Conservation (phyloP, 1,139 yeast species). For the Kodamaea sp. region DNA sequence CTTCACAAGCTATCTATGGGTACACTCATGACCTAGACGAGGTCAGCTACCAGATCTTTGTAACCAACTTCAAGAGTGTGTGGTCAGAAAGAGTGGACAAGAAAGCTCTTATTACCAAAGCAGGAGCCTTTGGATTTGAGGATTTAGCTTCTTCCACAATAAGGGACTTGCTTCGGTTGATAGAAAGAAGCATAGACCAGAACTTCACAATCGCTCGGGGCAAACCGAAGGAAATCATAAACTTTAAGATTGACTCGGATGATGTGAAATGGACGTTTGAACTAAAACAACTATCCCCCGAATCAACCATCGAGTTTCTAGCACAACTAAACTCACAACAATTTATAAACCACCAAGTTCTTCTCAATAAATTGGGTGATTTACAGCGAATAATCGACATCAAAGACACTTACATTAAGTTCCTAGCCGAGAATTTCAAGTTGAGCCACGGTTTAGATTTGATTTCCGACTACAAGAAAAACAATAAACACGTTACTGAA, state of each 20-base stretch:
- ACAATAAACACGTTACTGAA: conserved; percentile 16
- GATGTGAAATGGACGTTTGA: conserved; percentile 27
- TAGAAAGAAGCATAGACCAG: background rate
- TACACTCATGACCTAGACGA: background rate
- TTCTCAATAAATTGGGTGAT: conserved; percentile 20
- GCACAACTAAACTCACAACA: conserved; percentile 25
- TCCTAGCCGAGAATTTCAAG: conserved; percentile 38
- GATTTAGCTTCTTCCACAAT: conserved; percentile 15
- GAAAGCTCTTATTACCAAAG: conserved; percentile 18
- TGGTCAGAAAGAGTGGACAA: conserved; percentile 28
- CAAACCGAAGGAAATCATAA: background rate
- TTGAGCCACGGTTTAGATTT: conserved; percentile 39
- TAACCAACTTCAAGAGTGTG: conserved; percentile 29
- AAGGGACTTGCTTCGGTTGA: conserved; percentile 2
- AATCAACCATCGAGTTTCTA: conserved; percentile 18
- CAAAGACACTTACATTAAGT: conserved; percentile 38
- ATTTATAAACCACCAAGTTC: conserved; percentile 24
- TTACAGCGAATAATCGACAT: conserved; percentile 24
- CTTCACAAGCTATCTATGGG: conserved; percentile 3
- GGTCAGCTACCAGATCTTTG: conserved; percentile 22
- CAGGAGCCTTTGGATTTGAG: conserved; percentile 27
- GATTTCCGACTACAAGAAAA: conserved; percentile 27
- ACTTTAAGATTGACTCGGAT: background rate
- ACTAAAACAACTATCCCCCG: conserved; percentile 12
- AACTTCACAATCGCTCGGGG: background rate